phyloP scores from a whole-genome alignment of 345 rosid species.

The Syzygium oleosum region DNA sequence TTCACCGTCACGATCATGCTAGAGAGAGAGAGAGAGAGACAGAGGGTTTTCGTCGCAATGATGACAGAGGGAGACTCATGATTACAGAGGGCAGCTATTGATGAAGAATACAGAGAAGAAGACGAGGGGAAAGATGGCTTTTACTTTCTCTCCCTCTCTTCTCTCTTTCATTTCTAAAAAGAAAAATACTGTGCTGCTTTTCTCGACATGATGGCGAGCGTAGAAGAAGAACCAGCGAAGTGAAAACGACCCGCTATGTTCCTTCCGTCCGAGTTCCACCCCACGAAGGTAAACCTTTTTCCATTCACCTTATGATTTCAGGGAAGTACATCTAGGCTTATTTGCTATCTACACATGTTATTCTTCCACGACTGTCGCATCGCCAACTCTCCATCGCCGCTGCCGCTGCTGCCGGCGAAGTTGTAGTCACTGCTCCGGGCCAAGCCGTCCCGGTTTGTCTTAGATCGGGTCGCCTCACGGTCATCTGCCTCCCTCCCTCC shows the following conservation, averaged over 20 bases:
- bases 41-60: slow-evolving; percentile 44
- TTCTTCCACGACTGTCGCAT: background rate
- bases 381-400: background rate
- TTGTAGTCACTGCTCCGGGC: background rate
- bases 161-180: background rate
- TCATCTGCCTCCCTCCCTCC: background rate
- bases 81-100: slow-evolving; percentile 48
- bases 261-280: background rate
- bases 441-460: background rate
- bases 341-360: background rate
- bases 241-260: background rate
- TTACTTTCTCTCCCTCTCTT: background rate
- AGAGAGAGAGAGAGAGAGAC: slow-evolving; percentile 13
- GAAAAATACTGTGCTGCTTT: background rate
- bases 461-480: background rate
- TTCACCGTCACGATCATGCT: background rate
- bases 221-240: background rate
- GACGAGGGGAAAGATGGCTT: background rate
- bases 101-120: slow-evolving; percentile 22
- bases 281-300: background rate
- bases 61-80: slow-evolving; percentile 50
- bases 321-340: background rate
- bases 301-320: background rate
- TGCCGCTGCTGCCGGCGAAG: rapidly evolving
- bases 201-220: background rate